These are phyloP conservation scores for Daldinia vernicosa DNA, from an alignment of 495 filamentous ascomycete genomes.

Conservation along the genomic window DNA sequence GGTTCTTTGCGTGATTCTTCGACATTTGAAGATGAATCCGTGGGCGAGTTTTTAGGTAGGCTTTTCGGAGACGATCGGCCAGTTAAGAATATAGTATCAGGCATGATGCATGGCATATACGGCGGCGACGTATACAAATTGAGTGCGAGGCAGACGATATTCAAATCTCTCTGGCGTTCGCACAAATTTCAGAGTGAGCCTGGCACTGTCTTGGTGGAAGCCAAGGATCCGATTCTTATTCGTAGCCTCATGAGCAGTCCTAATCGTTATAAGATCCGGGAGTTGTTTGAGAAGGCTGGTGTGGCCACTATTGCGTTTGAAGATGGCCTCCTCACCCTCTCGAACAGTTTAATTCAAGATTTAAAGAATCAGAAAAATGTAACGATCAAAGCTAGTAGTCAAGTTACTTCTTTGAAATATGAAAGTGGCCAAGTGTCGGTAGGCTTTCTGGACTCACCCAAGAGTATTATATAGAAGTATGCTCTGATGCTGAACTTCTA, in stretches of 20 bases:
- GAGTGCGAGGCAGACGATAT: slow-evolving; percentile 66
- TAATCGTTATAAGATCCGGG: slow-evolving; percentile 27
- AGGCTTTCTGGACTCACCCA: not conserved
- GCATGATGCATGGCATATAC: slow-evolving; percentile 87
- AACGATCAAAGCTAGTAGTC: slow-evolving; percentile 57
- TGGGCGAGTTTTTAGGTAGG: slow-evolving; percentile 72
- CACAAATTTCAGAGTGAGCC: not conserved
- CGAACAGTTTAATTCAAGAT: slow-evolving; percentile 54
- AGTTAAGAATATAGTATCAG: slow-evolving; percentile 80
- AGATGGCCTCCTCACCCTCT: slow-evolving; percentile 65
- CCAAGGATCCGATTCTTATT: slow-evolving; percentile 25
- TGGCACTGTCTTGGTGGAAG: not conserved
- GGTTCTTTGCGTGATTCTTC: not conserved
- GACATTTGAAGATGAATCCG: slow-evolving; percentile 70
- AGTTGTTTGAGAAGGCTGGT: slow-evolving; percentile 28
- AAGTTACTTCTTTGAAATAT: slow-evolving; percentile 50
- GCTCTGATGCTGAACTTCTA: slow-evolving; percentile 4
- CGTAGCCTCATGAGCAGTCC: slow-evolving; percentile 23
- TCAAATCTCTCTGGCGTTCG: slow-evolving; percentile 23
- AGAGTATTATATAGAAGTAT: not conserved
- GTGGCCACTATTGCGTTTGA: slow-evolving; percentile 56
- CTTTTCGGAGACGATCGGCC: slow-evolving; percentile 61
- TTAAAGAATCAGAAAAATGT: slow-evolving; percentile 61
- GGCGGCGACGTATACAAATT: slow-evolving; percentile 89
- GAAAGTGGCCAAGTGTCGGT: slow-evolving; percentile 31